These are phyloP conservation scores for Podospora appendiculata DNA, from an alignment of 495 filamentous ascomycete genomes.

Conservation along the genomic window DNA sequence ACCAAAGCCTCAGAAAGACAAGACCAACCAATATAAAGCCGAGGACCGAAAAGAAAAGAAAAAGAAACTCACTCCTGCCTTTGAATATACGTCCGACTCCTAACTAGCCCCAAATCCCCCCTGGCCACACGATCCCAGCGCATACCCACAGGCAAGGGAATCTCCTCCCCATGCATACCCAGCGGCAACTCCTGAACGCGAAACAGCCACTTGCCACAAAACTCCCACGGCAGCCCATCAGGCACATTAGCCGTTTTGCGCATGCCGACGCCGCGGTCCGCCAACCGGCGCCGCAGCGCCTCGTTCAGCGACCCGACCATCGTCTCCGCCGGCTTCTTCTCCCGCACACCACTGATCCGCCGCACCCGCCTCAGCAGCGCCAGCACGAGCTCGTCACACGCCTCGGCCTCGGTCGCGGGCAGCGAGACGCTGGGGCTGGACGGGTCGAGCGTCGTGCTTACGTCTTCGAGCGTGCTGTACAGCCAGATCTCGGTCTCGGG, in stretches of 20 bases:
- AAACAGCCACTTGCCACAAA: conserved; percentile 39
- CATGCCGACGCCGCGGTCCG: conserved; percentile 14
- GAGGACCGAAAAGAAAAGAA: background rate
- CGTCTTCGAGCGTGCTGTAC: conserved; percentile 47
- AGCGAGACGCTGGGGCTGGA: background rate
- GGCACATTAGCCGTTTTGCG: conserved; percentile 6
- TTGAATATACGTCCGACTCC: conserved; percentile 23
- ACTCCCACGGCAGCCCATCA: conserved; percentile 13
- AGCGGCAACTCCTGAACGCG: conserved; percentile 18
- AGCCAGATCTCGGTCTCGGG: conserved; percentile 56
- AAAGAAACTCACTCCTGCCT: conserved; percentile 25
- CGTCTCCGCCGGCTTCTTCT: background rate
- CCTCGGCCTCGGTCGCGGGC: background rate
- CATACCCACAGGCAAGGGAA: conserved; percentile 10
- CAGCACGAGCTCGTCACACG: background rate
- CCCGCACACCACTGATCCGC: background rate
- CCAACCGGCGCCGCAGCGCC: conserved; percentile 14
- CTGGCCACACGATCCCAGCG: conserved; percentile 21
- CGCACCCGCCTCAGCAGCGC: background rate
- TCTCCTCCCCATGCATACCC: conserved; percentile 2
- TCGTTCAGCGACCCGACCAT: conserved; percentile 30
- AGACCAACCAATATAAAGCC: no score
- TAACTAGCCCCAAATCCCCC: conserved; percentile 27
- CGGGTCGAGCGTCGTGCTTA: background rate
- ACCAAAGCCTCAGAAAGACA: background rate